A percentile compares a stretch with the other conserved stretches of the same genome.
phyloP scores from a whole-genome alignment of 805 yeast species.

The Pichia thaimueangensis region DNA sequence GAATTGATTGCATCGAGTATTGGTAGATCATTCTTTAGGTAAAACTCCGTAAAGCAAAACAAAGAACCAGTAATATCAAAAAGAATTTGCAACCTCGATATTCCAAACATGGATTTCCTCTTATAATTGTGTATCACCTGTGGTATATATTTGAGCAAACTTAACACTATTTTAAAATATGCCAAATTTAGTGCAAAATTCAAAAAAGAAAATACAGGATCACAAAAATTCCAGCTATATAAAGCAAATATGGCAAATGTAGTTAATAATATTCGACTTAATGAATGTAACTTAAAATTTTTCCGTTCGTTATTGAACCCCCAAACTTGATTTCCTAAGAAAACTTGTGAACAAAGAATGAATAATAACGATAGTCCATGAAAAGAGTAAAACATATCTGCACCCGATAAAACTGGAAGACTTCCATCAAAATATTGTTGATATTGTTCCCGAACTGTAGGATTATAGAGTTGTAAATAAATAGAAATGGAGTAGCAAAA shows the following conservation, averaged over 20 bases:
- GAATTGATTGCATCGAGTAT: slow-evolving; percentile 25
- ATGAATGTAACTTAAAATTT: slow-evolving; percentile 20
- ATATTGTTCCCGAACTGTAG: slow-evolving; percentile 29
- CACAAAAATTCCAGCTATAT: slow-evolving; percentile 13
- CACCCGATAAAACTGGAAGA: slow-evolving; percentile 36
- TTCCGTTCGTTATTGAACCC: slow-evolving; percentile 29
- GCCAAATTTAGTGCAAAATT: slow-evolving; percentile 38
- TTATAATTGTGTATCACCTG: slow-evolving; percentile 37
- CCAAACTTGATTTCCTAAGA: slow-evolving; percentile 29
- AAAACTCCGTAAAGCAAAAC: slow-evolving; percentile 34
- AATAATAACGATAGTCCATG: slow-evolving; percentile 42
- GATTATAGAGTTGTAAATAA: slow-evolving; percentile 34
- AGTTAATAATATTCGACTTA: slow-evolving; percentile 18
- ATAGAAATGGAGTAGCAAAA: slow-evolving; percentile 37
- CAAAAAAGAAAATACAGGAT: slow-evolving; percentile 22
- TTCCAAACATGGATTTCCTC: slow-evolving; percentile 41
- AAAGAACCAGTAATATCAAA: slow-evolving; percentile 39
- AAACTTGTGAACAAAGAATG: slow-evolving; percentile 34
- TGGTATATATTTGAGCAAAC: slow-evolving; percentile 45
- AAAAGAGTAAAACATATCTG: slow-evolving; percentile 41
- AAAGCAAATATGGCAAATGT: slow-evolving; percentile 12
- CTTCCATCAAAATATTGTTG: slow-evolving; percentile 26
- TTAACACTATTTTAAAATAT: slow-evolving; percentile 37
- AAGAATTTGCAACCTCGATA: slow-evolving; percentile 34
- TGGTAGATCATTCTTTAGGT: slow-evolving; percentile 30